phyloP scores from a whole-genome alignment of 2,329 filamentous ascomycete genomes.

The Penicillium vulpinum region DNA sequence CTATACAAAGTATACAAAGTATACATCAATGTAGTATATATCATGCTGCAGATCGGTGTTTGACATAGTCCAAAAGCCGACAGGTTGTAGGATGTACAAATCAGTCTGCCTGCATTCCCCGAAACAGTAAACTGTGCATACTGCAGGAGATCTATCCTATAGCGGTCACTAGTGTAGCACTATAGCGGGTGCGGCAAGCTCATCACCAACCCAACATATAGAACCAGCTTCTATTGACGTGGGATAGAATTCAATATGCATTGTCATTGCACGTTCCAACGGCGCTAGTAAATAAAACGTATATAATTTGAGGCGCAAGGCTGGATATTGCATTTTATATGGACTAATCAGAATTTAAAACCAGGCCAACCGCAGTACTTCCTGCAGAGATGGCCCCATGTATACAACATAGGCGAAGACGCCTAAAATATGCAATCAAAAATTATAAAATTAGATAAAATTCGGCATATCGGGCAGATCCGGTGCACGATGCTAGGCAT shows the following conservation, averaged over 20 bases:
- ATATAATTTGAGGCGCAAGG: not conserved
- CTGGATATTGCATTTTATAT: not conserved
- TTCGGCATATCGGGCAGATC: not conserved
- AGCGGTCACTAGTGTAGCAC: not conserved
- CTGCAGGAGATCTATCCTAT: conserved; percentile 10
- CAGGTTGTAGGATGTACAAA: not conserved
- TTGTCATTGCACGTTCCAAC: not conserved
- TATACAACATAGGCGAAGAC: not conserved
- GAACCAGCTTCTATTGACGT: not conserved
- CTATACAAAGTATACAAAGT: too few relatives aligned
- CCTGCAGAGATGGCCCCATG: not conserved
- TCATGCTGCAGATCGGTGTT: not conserved
- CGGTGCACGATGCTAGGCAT: not conserved
- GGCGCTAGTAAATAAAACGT: not conserved
- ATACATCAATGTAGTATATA: not conserved
- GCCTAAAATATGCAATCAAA: not conserved
- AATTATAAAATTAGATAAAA: not conserved
- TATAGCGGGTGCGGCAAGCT: not conserved
- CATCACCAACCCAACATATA: not conserved
- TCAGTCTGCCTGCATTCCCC: conserved; percentile 5
- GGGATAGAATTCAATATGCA: not conserved
- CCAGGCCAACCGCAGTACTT: not conserved
- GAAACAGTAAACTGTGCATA: conserved; percentile 2
- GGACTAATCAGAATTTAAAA: not conserved
- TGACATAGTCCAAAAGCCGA: too few relatives aligned